Percentiles rank a stretch among this genome's conserved stretches.
These are phyloP conservation scores for Penicillium macrosclerotiorum DNA, from an alignment of 495 filamentous ascomycete species.

Conservation along the genomic window DNA sequence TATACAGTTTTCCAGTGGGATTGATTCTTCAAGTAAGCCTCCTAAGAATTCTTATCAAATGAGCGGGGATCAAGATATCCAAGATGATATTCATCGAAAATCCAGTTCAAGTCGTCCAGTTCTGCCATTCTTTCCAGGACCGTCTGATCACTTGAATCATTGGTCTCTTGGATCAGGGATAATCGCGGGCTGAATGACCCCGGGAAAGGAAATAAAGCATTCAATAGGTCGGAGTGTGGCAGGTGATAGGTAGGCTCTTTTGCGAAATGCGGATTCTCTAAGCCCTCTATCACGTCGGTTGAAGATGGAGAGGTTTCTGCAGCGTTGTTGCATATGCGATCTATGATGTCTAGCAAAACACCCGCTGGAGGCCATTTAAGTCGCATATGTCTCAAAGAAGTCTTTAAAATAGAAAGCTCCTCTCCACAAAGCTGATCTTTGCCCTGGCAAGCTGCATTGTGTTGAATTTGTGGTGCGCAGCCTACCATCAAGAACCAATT, in stretches of 20 bases:
- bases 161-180: background rate
- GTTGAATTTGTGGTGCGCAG: slow-evolving; percentile 9
- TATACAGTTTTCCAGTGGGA: no score
- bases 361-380: slow-evolving; percentile 5
- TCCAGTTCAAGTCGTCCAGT: slow-evolving; percentile 11
- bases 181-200: background rate
- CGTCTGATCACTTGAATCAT: background rate
- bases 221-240: background rate
- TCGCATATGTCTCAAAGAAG: background rate
- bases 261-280: background rate
- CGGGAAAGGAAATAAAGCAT: slow-evolving; percentile 3
- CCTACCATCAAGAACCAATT: slow-evolving; percentile 14
- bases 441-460: slow-evolving; percentile 2
- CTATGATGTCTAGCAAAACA: slow-evolving; percentile 6
- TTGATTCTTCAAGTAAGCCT: no score
- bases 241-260: background rate
- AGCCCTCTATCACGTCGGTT: background rate
- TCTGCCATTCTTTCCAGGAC: slow-evolving; percentile 4
- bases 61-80: background rate
- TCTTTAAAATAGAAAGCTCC: slow-evolving; percentile 3
- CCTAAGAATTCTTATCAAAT: no score
- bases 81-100: slow-evolving; percentile 10
- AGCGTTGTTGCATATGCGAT: background rate
- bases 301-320: background rate
- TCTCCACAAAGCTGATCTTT: slow-evolving; percentile 3